These are phyloP conservation scores for Novakomyces olei DNA, from an alignment of 805 yeast genomes.

Conservation along the genomic window DNA sequence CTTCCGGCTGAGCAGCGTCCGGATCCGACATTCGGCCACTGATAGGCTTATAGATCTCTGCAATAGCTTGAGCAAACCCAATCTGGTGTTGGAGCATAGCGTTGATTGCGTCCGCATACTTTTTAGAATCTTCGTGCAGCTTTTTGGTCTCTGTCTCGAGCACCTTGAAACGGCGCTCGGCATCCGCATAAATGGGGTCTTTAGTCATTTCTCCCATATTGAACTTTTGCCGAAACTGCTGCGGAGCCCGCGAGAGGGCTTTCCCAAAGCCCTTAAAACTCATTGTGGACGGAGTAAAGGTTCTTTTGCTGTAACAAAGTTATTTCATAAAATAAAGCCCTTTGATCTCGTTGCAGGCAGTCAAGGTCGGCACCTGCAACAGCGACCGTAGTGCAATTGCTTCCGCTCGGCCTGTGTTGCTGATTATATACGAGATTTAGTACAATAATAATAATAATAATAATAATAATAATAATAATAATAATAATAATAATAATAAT, in stretches of 20 bases:
- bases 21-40: conserved; percentile 85
- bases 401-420: no score
- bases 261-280: conserved; percentile 75
- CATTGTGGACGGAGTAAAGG: conserved; percentile 34
- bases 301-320: no score
- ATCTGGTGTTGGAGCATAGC: conserved; percentile 86
- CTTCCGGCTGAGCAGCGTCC: conserved; percentile 64
- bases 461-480: no score
- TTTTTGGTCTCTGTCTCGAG: conserved; percentile 76
- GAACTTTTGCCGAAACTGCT: conserved; percentile 68
- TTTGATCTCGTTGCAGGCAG: conserved; percentile 74
- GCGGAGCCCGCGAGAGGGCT: conserved; percentile 67
- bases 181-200: conserved; percentile 83
- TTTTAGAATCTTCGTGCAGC: conserved; percentile 68
- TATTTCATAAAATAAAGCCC: no score
- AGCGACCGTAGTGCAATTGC: no score
- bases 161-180: conserved; percentile 88
- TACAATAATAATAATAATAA: no score
- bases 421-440: no score
- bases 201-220: conserved; percentile 50
- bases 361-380: no score
- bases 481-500: no score
- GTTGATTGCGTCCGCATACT: conserved; percentile 77
- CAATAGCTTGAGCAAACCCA: conserved; percentile 87
- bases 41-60: conserved; percentile 88